Evolutionary conservation across 2,329 filamentous ascomycete species (phyloP), one percentile per base, ranked within the genome.

Genomic region (Colletotrichum filicis): DNA sequence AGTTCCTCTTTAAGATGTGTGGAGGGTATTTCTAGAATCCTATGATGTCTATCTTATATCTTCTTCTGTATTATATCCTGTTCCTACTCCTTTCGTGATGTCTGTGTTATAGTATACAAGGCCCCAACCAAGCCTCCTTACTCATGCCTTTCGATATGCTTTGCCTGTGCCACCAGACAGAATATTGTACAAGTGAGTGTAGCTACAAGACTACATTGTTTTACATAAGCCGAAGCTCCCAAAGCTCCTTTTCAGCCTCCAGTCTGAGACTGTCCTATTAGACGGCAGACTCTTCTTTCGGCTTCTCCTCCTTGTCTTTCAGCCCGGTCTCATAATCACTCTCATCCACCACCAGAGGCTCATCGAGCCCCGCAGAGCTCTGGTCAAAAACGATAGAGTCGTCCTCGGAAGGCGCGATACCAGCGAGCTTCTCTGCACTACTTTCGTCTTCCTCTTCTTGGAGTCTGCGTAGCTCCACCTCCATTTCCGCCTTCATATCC

Each of bases 351-450:
- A 74, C 78, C 22, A 83, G 71, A 1, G 82, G 80, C 71, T 85
- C 82, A 71, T 81, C 78, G 16, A 82, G 80, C 28, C 79, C 79
- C 67, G 80, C 79, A 53, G 82, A 77, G 11, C 77, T 77, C 82
- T 49, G 42, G 9, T 49, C 42, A 2, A n/a, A 82, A 84, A 9
- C 79, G 71, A 3, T 78, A 79, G 5, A 75, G 67, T 7, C 75
- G 66, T 81, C 77, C 67, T 76, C 74, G 8, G 32, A 55, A 7
- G 57, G 55, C 5, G 52, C 28, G 1, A 58, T 12, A 2, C 56
- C 74, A 66, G 35, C 26, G 14, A 76, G 68, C 62, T 76, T 75
- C 60, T 78, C 65, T 22, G 42, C 42, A 7, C 19, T 73, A 57
- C 76, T 58, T 30, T 59, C 74, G 68, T 74, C 68, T 28, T 58